Evolutionary conservation across 176 grass and related monocot species (phyloP).

Genomic region (Raddia distichophylla): DNA sequence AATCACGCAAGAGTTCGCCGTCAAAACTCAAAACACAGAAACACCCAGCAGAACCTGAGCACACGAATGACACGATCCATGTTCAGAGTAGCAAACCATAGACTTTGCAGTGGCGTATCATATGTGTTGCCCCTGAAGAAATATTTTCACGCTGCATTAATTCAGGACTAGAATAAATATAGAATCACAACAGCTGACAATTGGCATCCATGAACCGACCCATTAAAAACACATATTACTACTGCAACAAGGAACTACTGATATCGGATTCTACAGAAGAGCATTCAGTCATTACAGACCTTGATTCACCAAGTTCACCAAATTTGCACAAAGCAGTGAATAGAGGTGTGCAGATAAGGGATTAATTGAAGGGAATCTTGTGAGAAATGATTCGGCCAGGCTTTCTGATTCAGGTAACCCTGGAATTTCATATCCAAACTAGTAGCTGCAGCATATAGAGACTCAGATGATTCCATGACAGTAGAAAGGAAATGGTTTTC

Average conservation of each 20-base stretch:
- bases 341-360: conserved; percentile 82
- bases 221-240: too few species aligned
- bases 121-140: too few species aligned
- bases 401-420: conserved; percentile 76
- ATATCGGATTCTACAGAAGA: conserved; percentile 82
- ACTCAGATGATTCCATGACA: conserved; percentile 80
- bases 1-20: too few species aligned
- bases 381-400: conserved; percentile 86
- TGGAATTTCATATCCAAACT: conserved; percentile 79
- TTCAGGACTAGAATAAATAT: too few species aligned
- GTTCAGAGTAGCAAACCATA: too few species aligned
- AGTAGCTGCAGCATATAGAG: conserved; percentile 76
- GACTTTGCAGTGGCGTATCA: too few species aligned
- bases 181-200: too few species aligned
- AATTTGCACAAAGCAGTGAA: conserved; percentile 83
- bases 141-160: too few species aligned
- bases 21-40: too few species aligned
- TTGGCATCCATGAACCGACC: too few species aligned
- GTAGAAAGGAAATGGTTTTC: conserved; percentile 62
- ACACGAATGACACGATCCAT: too few species aligned
- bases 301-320: conserved; percentile 89
- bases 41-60: too few species aligned
- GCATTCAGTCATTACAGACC: conserved; percentile 88
- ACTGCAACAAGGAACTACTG: conserved; percentile 71
- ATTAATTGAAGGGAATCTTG: conserved; percentile 88